A percentile compares a stretch with the other conserved stretches of the same genome.
These are phyloP conservation scores for Colletotrichum trifolii DNA, from an alignment of 2,329 filamentous ascomycete genomes.

Conservation along the genomic window DNA sequence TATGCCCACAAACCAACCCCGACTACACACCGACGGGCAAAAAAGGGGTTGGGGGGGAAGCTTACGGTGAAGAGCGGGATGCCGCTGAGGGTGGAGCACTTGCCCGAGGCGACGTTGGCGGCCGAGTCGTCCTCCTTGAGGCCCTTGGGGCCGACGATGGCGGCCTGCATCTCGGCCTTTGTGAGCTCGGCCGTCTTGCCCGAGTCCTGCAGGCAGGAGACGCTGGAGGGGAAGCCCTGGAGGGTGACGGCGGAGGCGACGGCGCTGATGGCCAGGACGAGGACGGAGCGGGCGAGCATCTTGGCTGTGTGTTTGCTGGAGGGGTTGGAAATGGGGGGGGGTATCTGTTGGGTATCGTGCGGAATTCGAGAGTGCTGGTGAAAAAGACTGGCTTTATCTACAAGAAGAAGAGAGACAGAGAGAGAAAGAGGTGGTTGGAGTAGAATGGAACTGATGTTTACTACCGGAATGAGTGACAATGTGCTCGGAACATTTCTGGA, in stretches of 20 bases:
- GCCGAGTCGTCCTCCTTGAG: constrained; percentile 5
- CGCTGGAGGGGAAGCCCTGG: constrained; percentile 12
- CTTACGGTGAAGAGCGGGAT: constrained; percentile 17
- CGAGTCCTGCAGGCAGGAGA: constrained; percentile 7
- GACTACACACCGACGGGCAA: background rate
- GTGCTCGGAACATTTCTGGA: no score
- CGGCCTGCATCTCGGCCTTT: constrained; percentile 12
- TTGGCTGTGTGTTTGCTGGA: background rate
- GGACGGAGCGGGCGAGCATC: constrained; percentile 12
- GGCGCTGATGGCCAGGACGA: background rate
- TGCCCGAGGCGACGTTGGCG: constrained; percentile 14
- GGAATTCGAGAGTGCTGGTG: no score
- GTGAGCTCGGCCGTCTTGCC: constrained; percentile 1
- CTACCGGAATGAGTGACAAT: no score
- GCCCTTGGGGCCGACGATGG: constrained; percentile 18
- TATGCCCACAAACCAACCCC: background rate
- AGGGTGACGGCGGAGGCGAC: constrained; percentile 12
- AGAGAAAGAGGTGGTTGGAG: no score
- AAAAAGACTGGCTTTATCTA: no score
- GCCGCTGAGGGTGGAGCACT: constrained; percentile 8
- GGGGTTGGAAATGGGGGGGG: no score
- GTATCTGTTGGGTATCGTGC: no score
- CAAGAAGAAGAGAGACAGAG: no score
- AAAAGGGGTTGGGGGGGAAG: no score
- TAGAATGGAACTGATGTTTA: no score